These are phyloP conservation scores for Angomonas ambiguus DNA, from an alignment of 208 protist species.

Conservation along the genomic window DNA sequence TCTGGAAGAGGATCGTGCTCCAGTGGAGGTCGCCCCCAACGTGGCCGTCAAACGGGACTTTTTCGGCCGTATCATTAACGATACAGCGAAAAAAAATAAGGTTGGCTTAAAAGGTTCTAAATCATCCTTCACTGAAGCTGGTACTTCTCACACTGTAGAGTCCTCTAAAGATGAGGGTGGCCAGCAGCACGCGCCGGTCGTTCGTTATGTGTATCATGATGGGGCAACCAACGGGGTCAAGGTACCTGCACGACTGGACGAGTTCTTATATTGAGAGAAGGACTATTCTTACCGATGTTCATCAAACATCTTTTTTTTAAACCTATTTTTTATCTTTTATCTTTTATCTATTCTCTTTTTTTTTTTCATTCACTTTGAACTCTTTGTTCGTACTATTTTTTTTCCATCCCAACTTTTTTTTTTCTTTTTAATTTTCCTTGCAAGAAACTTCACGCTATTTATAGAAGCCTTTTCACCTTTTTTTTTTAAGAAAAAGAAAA, in stretches of 20 bases:
- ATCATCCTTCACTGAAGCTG: not conserved
- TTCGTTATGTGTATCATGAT: slow-evolving; percentile 73
- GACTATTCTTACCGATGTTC: not conserved
- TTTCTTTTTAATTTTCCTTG: too few relatives aligned
- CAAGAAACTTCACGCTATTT: too few relatives aligned
- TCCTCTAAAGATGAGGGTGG: not conserved
- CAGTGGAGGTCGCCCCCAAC: not conserved
- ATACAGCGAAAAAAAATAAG: not conserved
- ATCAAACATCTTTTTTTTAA: not conserved
- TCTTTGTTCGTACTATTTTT: not conserved
- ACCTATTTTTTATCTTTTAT: not conserved
- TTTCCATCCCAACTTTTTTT: not conserved
- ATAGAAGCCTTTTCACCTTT: too few relatives aligned
- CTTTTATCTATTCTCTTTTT: not conserved
- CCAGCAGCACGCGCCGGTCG: not conserved
- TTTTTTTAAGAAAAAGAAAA: slow-evolving; percentile 6
- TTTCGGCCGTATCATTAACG: slow-evolving; percentile 56
- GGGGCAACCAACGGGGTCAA: slow-evolving; percentile 81
- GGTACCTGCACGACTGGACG: slow-evolving; percentile 53
- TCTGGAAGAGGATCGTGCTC: not conserved
- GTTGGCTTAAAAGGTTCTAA: not conserved
- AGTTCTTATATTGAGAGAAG: slow-evolving; percentile 33
- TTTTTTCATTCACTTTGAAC: not conserved
- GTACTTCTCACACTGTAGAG: too few relatives aligned
- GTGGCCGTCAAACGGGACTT: slow-evolving; percentile 44